A percentile compares a stretch with the other conserved stretches of the same genome.
phyloP scores from a whole-genome alignment of 192 early-diverging fungal genomes.

The Linnemannia schmuckeri region DNA sequence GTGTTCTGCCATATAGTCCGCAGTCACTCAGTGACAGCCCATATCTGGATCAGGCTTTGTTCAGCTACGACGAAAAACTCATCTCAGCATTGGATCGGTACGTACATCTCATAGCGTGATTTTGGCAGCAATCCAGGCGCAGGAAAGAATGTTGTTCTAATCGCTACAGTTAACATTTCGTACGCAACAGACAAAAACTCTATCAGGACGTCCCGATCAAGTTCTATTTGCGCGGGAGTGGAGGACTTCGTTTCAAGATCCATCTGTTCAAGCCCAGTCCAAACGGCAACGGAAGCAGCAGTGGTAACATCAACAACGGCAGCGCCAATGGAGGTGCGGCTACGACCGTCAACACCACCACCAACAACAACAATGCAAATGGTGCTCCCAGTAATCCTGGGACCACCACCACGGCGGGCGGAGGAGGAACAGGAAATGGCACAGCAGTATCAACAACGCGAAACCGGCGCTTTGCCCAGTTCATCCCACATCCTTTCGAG shows the following conservation, averaged over 20 bases:
- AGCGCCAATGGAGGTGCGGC: background rate
- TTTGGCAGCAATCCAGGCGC: background rate
- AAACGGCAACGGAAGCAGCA: background rate
- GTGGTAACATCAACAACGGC: slow-evolving; percentile 18
- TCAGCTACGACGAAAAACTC: slow-evolving; percentile 76
- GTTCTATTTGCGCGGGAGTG: slow-evolving; percentile 72
- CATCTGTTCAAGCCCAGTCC: slow-evolving; percentile 35
- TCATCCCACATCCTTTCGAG: slow-evolving; percentile 77
- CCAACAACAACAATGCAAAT: slow-evolving; percentile 4
- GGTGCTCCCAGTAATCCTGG: background rate
- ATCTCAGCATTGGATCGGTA: slow-evolving; percentile 76
- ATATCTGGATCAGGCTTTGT: slow-evolving; percentile 74
- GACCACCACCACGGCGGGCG: background rate
- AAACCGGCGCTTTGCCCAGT: slow-evolving; percentile 66
- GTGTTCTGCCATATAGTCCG: slow-evolving; percentile 70
- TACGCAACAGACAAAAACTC: slow-evolving; percentile 59
- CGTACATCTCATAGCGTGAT: background rate
- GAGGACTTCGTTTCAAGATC: slow-evolving; percentile 71
- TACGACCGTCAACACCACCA: background rate
- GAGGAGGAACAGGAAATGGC: background rate
- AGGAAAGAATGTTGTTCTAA: background rate
- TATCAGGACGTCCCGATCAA: slow-evolving; percentile 70
- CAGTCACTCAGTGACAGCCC: slow-evolving; percentile 76
- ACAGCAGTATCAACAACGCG: slow-evolving; percentile 4
- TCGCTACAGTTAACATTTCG: background rate